phyloP scores from a whole-genome alignment of 1,139 yeast species.

The Sugiyamaella xylanicola region DNA sequence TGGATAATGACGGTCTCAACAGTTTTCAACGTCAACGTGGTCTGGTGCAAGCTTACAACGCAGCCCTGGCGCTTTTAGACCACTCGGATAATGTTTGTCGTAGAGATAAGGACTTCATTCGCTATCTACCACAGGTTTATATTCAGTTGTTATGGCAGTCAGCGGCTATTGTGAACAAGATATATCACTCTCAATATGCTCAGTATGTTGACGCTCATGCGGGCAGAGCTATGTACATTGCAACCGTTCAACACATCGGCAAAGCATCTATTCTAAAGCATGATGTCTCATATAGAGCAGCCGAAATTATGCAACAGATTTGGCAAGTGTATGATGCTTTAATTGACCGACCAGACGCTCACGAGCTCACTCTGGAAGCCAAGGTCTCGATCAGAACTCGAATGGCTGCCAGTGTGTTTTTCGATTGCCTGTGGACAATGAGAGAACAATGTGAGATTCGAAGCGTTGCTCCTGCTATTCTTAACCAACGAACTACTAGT shows the following conservation, averaged over 20 bases:
- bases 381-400: conserved; percentile 67
- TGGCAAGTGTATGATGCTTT: conserved; percentile 80
- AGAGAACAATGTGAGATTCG: conserved; percentile 75
- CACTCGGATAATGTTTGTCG: conserved; percentile 67
- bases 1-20: conserved; percentile 57
- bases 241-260: conserved; percentile 68
- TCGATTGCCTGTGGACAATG: conserved; percentile 81
- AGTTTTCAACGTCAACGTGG: conserved; percentile 72
- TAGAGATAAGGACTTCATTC: conserved; percentile 63
- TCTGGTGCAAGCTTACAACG: conserved; percentile 72
- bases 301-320: conserved; percentile 91
- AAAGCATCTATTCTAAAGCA: conserved; percentile 85
- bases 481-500: conserved; percentile 36
- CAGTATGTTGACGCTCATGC: conserved; percentile 65
- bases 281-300: conserved; percentile 89
- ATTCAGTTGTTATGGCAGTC: conserved; percentile 89
- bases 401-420: conserved; percentile 90
- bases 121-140: conserved; percentile 81
- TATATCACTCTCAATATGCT: conserved; percentile 73
- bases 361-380: conserved; percentile 41
- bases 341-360: conserved; percentile 36
- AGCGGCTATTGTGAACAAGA: conserved; percentile 76
- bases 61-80: conserved; percentile 68
- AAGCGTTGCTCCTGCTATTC: conserved; percentile 43
- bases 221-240: conserved; percentile 71